Percentiles rank a stretch among this genome's conserved stretches.
Evolutionary conservation across 257 asterid species (phyloP).

Genomic region (Eustoma russellianum): DNA sequence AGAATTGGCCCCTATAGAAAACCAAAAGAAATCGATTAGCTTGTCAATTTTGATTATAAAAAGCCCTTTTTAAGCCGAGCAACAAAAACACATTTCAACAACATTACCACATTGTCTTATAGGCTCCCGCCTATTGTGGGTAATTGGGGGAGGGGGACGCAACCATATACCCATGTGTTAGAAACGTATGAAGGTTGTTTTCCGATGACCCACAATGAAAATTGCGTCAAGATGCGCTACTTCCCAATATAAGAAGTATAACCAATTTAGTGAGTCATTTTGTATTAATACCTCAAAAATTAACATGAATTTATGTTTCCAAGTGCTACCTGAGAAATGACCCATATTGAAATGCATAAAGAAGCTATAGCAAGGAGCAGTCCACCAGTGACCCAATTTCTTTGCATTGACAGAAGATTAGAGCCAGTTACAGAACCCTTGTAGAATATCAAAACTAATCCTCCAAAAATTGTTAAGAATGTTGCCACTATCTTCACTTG

Average conservation of each 20-base stretch:
- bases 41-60: background rate
- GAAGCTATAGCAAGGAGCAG: constrained; percentile 1
- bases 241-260: too few species aligned
- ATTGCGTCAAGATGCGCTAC: too few species aligned
- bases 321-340: constrained; percentile 4
- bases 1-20: constrained; percentile 10
- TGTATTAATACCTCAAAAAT: too few species aligned
- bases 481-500: constrained; percentile 9
- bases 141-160: too few species aligned
- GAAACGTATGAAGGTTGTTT: too few species aligned
- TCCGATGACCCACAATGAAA: too few species aligned
- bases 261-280: too few species aligned
- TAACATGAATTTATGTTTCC: too few species aligned
- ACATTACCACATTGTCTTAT: background rate
- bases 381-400: constrained; percentile 14
- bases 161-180: too few species aligned
- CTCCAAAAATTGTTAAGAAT: constrained; percentile 8
- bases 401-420: background rate
- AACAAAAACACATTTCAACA: background rate
- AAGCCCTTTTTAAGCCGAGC: too few species aligned
- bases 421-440: constrained; percentile 3
- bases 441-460: constrained; percentile 4
- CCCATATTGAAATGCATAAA: constrained; percentile 3
- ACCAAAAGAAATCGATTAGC: background rate
- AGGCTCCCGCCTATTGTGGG: too few species aligned